Base-by-base conservation (phyloP, 371 early-diverging fungal species). In the Capillidium rhysosporum region DNA sequence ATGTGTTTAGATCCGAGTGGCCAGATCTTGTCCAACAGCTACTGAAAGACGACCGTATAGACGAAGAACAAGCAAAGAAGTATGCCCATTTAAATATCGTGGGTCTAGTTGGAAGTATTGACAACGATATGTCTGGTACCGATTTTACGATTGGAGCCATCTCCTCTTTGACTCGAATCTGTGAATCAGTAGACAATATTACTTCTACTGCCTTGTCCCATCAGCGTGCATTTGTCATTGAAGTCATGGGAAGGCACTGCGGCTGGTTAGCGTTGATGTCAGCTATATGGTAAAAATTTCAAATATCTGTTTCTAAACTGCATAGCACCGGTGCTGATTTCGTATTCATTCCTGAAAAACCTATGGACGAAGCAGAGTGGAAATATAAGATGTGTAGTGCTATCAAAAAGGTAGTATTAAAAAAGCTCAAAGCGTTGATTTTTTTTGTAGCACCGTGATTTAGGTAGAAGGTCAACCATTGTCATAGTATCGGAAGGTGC, bases 191-290 rank as follows among this genome's bases (percentile, higher is more conserved):
- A 4, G 99, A 99, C 63, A 80, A 88, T 1, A 78, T 99, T 39
- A 76, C 83, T 34, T 86, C 90, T 46, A 98, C 99, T 2, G 99
- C 99, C 28, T 70, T 79, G 26, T 95, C 95, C 46, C 99, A 98
- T 66, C 82, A 87, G 48, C 85, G 99, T 52, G 94, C 95, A 1
- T 98, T 99, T 66, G 94, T 99, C 0, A 80, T 99, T 40, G 99
- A 99, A 66, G 98, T 97, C 14, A 99, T 99, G 99, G 99, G 99
- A 9, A 80, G 98, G 51, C 89, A 95, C 62, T 99, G 99, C 65
- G 99, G 99, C 30, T 99, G 98, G 98, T 71, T 99, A 24, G 95
- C 95, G n/a, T 69, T 98, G 18, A 91, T 89, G 85, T 89, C 98
- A 7, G 95, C 86, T 5, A 86, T 98, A 62, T 84, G 62, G 59